Evolutionary conservation across 2,329 filamentous ascomycete genomes (phyloP).

Genomic region (Thermochaetoides dissita): DNA sequence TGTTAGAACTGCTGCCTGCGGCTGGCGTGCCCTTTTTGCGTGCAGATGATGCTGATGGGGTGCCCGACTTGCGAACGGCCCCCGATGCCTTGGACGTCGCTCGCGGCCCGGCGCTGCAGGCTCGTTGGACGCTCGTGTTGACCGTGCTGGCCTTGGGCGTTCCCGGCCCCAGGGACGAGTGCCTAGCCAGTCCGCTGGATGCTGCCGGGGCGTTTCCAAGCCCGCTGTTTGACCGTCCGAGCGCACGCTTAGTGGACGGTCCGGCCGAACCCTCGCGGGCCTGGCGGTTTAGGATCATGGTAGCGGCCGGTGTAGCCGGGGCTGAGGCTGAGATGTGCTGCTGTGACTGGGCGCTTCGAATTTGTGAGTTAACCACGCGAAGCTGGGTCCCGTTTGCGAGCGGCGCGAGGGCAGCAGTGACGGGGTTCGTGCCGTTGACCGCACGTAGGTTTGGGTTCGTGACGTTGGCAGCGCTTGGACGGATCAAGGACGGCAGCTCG

Average conservation of each 20-base stretch:
- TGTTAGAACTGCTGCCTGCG: slow-evolving; percentile 24
- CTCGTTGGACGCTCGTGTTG: slow-evolving; percentile 18
- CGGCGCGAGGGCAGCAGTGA: slow-evolving; percentile 23
- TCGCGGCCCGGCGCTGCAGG: slow-evolving; percentile 48
- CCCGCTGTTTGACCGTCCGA: slow-evolving; percentile 33
- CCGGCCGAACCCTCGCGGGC: slow-evolving; percentile 45
- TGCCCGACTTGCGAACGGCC: slow-evolving; percentile 32
- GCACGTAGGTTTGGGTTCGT: slow-evolving; percentile 26
- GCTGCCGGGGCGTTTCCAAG: slow-evolving; percentile 34
- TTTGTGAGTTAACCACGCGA: slow-evolving; percentile 30
- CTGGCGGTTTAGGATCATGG: slow-evolving; percentile 43
- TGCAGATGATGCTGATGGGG: slow-evolving; percentile 25
- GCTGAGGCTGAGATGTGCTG: slow-evolving; percentile 39
- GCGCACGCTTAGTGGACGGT: slow-evolving; percentile 36
- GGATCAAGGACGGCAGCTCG: slow-evolving; percentile 48
- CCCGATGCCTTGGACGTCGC: slow-evolving; percentile 32
- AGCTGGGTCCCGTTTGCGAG: slow-evolving; percentile 28
- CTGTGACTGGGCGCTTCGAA: slow-evolving; percentile 36
- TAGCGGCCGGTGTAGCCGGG: slow-evolving; percentile 45
- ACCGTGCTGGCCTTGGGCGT: slow-evolving; percentile 37
- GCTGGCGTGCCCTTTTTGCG: slow-evolving; percentile 34
- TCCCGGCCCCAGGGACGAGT: slow-evolving; percentile 48
- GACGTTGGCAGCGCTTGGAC: slow-evolving; percentile 39
- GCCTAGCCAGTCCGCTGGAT: slow-evolving; percentile 46
- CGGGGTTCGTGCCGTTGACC: slow-evolving; percentile 28